Evolutionary conservation across 257 asterid species (phyloP).

Genomic region (Gynochthodes officinalis): DNA sequence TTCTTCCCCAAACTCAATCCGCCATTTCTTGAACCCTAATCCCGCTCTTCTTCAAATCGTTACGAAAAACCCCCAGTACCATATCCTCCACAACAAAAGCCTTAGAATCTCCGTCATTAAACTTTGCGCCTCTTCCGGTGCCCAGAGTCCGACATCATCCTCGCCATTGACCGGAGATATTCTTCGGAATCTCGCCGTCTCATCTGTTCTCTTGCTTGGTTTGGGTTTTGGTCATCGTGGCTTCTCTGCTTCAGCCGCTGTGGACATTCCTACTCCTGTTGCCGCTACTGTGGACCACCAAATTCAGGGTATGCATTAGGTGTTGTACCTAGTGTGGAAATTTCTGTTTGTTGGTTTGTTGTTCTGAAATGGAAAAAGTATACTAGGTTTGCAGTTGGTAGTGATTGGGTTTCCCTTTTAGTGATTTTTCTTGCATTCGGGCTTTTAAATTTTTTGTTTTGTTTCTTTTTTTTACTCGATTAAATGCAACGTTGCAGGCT

Average conservation of each 20-base stretch:
- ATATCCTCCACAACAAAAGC: not conserved
- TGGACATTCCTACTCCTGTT: not conserved
- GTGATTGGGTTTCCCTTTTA: no score
- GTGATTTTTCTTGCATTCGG: no score
- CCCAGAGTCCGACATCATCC: not conserved
- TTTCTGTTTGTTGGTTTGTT: not conserved
- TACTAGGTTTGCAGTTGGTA: not conserved
- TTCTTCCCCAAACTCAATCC: not conserved
- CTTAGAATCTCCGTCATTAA: not conserved
- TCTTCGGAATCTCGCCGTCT: slow-evolving; percentile 20
- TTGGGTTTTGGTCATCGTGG: slow-evolving; percentile 10
- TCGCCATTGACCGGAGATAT: slow-evolving; percentile 5
- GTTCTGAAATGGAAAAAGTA: not conserved
- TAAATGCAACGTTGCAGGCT: no score
- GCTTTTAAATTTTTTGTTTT: no score
- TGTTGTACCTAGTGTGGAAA: not conserved
- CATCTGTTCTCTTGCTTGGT: slow-evolving; percentile 22
- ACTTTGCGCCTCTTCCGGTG: slow-evolving; percentile 3
- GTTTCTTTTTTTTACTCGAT: no score
- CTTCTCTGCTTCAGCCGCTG: slow-evolving; percentile 12
- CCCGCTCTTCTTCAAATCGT: not conserved
- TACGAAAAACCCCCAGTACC: not conserved
- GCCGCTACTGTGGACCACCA: not conserved
- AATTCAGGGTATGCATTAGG: not conserved
- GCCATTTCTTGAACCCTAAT: not conserved